Conservation (phyloP, 441 rosid species). For the Rhodomyrtus psidioides region DNA sequence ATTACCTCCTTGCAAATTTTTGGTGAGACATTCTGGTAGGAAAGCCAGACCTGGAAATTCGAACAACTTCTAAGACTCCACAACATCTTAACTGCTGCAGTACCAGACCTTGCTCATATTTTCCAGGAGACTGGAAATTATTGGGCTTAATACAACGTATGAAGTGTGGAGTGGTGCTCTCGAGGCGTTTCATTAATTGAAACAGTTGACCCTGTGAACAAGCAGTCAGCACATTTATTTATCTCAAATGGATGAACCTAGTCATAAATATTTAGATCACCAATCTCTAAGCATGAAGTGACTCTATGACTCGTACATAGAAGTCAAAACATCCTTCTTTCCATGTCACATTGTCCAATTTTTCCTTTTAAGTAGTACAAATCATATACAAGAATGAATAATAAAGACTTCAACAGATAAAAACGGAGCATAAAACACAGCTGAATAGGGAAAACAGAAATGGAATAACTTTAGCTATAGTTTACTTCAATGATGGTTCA, state of each 20-base stretch:
- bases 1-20: conserved; percentile 91
- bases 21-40: conserved; percentile 98
- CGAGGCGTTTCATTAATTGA: conserved; percentile 94
- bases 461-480: not conserved
- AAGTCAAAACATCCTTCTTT: not conserved
- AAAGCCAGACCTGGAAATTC: conserved; percentile 95
- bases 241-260: not conserved
- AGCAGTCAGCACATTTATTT: not conserved
- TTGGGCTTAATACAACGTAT: conserved; percentile 98
- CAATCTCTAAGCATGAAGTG: not conserved
- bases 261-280: not conserved
- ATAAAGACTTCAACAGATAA: not conserved
- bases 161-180: conserved; percentile 94
- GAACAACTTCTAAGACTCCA: conserved; percentile 97
- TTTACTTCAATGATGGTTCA: not conserved
- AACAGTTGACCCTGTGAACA: conserved; percentile 73
- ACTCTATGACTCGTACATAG: not conserved
- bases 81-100: conserved; percentile 97
- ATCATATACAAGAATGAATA: not conserved
- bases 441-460: not conserved
- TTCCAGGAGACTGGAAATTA: conserved; percentile 77
- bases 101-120: conserved; percentile 85
- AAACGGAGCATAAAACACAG: not conserved
- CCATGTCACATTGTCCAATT: not conserved
- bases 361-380: not conserved